Evolutionary conservation across 2,329 filamentous ascomycete species (phyloP), one percentile per base, ranked within the genome.

Genomic region (Microcyclospora tardicrescens): DNA sequence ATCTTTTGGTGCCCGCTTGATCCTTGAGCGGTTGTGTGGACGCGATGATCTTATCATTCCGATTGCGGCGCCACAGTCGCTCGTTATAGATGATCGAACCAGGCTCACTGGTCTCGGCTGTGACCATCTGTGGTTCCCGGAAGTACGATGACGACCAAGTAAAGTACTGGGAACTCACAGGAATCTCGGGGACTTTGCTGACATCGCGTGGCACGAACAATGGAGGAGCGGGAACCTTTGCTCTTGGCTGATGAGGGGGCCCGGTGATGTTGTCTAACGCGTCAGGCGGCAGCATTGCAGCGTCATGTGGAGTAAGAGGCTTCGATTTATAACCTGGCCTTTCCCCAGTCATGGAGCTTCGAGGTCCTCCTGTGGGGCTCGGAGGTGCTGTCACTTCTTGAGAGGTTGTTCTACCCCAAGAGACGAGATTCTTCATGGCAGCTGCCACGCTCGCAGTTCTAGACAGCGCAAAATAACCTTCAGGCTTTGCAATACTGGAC

Each of bases 81-180:
- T 91, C 81, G 52, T 98, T 98, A 62, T 96, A 98, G 59, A 96
- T 87, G 12, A 84, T 84, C 54, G 86, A 95, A 28, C 91, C 91
- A 11, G 91, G 91, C 56, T 98, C 91, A 52, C 98, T 91, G 16
- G 87, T 84, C 58, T 98, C 91, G 41, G 83, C 87, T 2, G 85
- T 81, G 57, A 91, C 93, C 91, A 98, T 96, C 61, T 98, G 91
- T 27, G 91, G 91, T 60, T 96, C 87, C 24, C 87, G 84, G 70
- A 96, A 98, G 59, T 98, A 96, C 60, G 78, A 89, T 33, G 91
- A 86, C 3, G 87, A 94, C 87, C 89, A 98, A 46, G 94, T 84
- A 45, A 94, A 71, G 60, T 96, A 93, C 8, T 73, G 79, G 57
- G 86, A 94, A 43, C 73, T 73, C 13, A 98, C 61, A 1, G 91